phyloP scores from a whole-genome alignment of 176 grass and related monocot genomes.

The Neostapfia colusana region DNA sequence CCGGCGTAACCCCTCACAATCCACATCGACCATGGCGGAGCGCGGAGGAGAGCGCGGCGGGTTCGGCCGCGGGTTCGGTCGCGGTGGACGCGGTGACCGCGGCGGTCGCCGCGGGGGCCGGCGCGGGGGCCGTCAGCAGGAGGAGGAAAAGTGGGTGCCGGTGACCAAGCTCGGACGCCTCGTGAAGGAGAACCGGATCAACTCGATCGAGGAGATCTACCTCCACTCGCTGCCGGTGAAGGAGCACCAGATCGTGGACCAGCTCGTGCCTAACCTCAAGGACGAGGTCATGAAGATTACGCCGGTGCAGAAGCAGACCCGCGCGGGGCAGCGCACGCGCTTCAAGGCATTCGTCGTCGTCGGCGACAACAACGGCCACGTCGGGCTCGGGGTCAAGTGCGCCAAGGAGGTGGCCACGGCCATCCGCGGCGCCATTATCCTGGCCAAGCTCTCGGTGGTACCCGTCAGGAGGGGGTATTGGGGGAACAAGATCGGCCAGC shows the following conservation, averaged over 20 bases:
- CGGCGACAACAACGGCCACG: conserved; percentile 77
- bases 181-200: conserved; percentile 58
- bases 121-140: conserved; percentile 46
- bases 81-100: conserved; percentile 56
- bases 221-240: conserved; percentile 87
- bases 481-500: conserved; percentile 86
- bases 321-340: conserved; percentile 82
- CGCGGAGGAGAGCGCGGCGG: conserved; percentile 58
- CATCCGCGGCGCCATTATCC: conserved; percentile 84
- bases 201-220: conserved; percentile 75
- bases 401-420: conserved; percentile 90
- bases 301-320: conserved; percentile 86
- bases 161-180: conserved; percentile 86
- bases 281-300: conserved; percentile 98
- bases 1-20: neutral
- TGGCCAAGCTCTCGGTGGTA: conserved; percentile 79
- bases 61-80: conserved; percentile 64
- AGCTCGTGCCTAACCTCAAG: conserved; percentile 59
- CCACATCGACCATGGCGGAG: conserved; percentile 46
- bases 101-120: conserved; percentile 53
- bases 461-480: conserved; percentile 81
- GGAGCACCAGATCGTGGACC: conserved; percentile 85
- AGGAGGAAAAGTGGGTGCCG: conserved; percentile 95
- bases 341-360: conserved; percentile 96
- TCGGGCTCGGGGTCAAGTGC: conserved; percentile 87